These are phyloP conservation scores for Eucalyptus regnans DNA, from an alignment of 345 rosid genomes.

Conservation along the genomic window DNA sequence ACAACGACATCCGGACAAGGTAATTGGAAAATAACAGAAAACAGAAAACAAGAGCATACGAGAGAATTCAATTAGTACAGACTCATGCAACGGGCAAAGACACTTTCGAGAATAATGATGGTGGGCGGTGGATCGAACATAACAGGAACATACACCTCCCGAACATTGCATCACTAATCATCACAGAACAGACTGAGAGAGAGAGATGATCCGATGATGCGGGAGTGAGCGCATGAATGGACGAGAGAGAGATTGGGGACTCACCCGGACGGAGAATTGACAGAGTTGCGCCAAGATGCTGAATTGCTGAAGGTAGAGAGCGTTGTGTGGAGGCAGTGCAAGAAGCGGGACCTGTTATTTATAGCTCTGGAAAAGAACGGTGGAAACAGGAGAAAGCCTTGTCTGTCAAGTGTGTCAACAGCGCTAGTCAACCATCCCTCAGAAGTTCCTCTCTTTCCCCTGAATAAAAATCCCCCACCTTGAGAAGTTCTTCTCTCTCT, in stretches of 20 bases:
- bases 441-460: neutral
- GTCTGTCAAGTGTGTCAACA: too few species aligned
- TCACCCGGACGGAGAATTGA: neutral
- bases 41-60: neutral
- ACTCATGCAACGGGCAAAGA: neutral
- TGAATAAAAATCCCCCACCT: neutral
- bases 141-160: neutral
- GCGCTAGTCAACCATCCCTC: neutral
- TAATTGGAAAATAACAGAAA: too few species aligned
- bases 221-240: neutral
- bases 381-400: neutral
- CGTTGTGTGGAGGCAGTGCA: neutral
- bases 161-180: neutral
- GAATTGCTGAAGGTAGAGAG: neutral
- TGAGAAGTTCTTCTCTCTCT: neutral
- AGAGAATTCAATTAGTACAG: neutral
- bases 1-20: neutral
- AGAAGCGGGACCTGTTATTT: neutral
- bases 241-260: neutral
- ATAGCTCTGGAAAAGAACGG: neutral
- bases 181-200: neutral
- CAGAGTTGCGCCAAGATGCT: neutral
- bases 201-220: neutral
- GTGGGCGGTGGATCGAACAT: neutral
- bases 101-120: neutral